Evolutionary conservation across 495 filamentous ascomycete genomes (phyloP), one percentile per base, ranked within the genome.

Genomic region (Aspergillus carlsbadensis): DNA sequence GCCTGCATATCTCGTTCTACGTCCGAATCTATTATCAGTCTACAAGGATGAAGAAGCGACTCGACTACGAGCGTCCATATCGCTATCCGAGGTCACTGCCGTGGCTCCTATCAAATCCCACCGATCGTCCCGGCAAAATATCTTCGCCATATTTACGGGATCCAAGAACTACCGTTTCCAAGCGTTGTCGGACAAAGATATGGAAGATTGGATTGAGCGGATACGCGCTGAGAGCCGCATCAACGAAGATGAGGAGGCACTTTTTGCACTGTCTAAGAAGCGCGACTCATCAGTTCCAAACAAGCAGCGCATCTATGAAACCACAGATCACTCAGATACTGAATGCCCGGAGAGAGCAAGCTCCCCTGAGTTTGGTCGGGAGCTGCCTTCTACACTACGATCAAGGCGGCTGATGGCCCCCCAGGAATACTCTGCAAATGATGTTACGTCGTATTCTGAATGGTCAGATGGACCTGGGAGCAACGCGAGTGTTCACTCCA

Each of bases 81-180:
- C 83, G 64, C 82, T 97, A 41, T 89, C 90, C 33, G 94, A 98
- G 56, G 80, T 98, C 54, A 96, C 92, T 5, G 93, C 93, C 4
- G 89, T 96, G 31, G 89, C 92, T 1, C 79, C 88, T 47, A 84
- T 97, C 47, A 92, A 89, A 63, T 91, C 96, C 58, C 86, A 90
- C 1, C 95, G 94, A 73, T 86, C 88, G 26, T 87, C 86, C 57
- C 83, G 85, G 29, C 78, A 86, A 31, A 81, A 96, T 62, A 83
- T 96, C 37, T 96, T 98, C 68, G 94, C 89, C 2, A 77, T 98
- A n/a, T 98, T 96, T 67, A 92, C 92, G 10, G 88, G 92, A 0
- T 86, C 91, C 6, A 87, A 87, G 53, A 97, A 96, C 71, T 96
- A 88, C 71, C 91, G 96, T 54, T 87, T 98, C 45, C 87, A 92